Evolutionary conservation across 148 eudicot species (phyloP), one percentile per base, ranked within the genome.

Genomic region (Heliosperma pusillum): DNA sequence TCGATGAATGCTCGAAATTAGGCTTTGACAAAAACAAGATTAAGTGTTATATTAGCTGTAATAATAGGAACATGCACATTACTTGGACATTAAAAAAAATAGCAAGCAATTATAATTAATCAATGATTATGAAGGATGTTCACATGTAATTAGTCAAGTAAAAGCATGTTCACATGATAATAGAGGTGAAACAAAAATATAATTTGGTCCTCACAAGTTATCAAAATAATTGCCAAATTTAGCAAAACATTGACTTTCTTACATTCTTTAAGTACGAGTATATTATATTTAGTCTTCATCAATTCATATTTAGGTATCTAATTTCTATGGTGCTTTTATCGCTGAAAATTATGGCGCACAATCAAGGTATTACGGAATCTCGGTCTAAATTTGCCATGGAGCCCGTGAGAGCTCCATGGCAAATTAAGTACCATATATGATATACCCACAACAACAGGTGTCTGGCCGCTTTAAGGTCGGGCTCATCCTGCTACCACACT

Each of bases 271-370:
- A n/a, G n/a, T n/a, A n/a, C n/a, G n/a, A n/a, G 24, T 13, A 25
- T 47, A 74, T 36, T 10, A 30, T 45, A 74, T 55, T 17, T 44
- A 73, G 21, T 17, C 1, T 16, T 8, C 44, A 36, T 21, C 36
- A 10, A 33, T 25, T 73, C 8, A 1, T 2, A 73, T 3, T 24
- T 15, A 33, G 62, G 13, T 22, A n/a, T n/a, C n/a, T n/a, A n/a
- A n/a, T n/a, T n/a, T n/a, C n/a, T n/a, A n/a, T n/a, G n/a, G 83
- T 19, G 94, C 92, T 70, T 83, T 86, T 42, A 76, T 90, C 72
- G 97, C 94, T 17, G 79, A 76, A 90, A 56, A 85, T 88, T 70
- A 86, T 80, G 82, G 88, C 90, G 57, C 78, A 77, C 59, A 84
- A 87, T 53, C 85, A 82, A 4, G 78, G 82, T 52, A 72, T 71